Evolutionary conservation across 257 asterid species (phyloP), one percentile per base, ranked within the genome.

Genomic region (Paraleonurus japonicus): DNA sequence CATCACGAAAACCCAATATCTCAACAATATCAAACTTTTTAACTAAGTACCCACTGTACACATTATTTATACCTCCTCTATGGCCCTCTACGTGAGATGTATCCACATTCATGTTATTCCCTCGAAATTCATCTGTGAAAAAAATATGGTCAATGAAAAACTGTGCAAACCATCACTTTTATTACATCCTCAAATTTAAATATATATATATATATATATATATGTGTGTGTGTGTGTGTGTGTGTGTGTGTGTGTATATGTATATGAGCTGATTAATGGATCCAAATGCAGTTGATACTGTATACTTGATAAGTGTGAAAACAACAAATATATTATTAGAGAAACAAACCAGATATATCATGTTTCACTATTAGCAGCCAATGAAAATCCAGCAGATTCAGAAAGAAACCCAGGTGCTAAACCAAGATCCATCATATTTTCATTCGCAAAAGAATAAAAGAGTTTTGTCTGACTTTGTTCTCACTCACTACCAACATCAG

Each of bases 61-160:
- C 20, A 54, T 39, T 17, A 37, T 64, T 22, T 69, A 55, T 85
- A 88, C 98, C 96, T 86, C 91, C 87, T 76, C 17, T 85, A 79
- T 83, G 89, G 71, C 82, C 85, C 81, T 88, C 91, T 73, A 55
- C 67, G 58, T 78, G 67, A 75, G 76, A 83, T 45, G 92, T 53
- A 64, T 89, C 93, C 85, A 81, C 80, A 76, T 71, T 80, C 70
- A 65, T 16, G 65, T 78, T 86, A 65, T 75, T 82, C 28, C 85
- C 90, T 62, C 79, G 80, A 77, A 76, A 76, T 64, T 85, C 90
- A 84, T 81, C 95, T 85, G 86, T 63, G 48, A 54, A 26, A 19
- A 16, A 43, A 73, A 73, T 63, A 35, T 48, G 33, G 35, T 70
- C 47, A 53, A 23, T 16, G 61, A 39, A 72, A 43, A 8, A 24